Base-by-base conservation (phyloP, 2,329 filamentous ascomycete species). In the Akanthomyces lecanii region DNA sequence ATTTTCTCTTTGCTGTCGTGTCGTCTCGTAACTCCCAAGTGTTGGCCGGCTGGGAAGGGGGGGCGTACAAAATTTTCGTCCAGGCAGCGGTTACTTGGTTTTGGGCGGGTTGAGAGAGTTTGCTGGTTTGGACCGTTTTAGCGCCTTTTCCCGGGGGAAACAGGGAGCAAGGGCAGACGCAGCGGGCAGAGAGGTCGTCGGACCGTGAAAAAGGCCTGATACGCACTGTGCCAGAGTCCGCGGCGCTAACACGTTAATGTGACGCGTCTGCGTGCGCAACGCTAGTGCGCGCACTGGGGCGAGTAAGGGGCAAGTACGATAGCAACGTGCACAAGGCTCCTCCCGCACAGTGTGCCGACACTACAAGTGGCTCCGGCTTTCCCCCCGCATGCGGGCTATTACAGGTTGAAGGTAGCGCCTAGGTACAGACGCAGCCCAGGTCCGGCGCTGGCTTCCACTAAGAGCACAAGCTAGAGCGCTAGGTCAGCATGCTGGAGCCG, bases 21-120 rank as follows among this genome's bases (percentile, higher is more conserved):
- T 55, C 50, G 47, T 61, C 40, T 61, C 59, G 51, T 55, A n/a
- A 50, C 50, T 50, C 52, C 42, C 60, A 55, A 56, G 33, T 56
- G 60, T 55, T 62, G 60, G 58, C 44, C 18, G 60, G 51, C 60
- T 56, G 28, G 59, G 30, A 55, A 53, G 36, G 51, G 51, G 59
- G 60, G 51, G 52, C 42, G 52, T 50, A 62, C 51, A 62, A 56
- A 75, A 75, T 70, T 68, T 75, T 72, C 71, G 69, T 70, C 45
- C 69, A 69, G 60, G 33, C 51, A 54, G 59, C 25, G 50, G 50
- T 38, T 54, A 36, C 48, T 61, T 61, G 28, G 28, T 18, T 61
- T 44, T 54, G 18, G 58, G 58, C 28, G 48, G 47, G 40, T 53
- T 47, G 38, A 45, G n/a, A 11, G 50, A 48, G 38, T 51, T 52